Evolutionary conservation across 179 eudicot genomes (phyloP).

Genomic region (Beta lomatogona): DNA sequence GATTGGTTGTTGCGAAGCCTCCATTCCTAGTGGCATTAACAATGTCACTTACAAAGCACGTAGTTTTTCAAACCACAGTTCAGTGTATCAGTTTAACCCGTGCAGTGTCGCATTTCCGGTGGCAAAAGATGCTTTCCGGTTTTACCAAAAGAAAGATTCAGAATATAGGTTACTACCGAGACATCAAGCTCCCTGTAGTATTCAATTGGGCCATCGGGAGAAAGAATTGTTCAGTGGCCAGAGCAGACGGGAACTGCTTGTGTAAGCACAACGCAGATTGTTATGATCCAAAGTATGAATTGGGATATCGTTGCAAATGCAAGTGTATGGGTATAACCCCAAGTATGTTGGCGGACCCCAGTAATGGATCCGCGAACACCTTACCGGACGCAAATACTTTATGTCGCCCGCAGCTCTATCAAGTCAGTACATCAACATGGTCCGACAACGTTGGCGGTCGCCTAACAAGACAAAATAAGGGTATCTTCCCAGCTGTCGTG

Average conservation of each 20-base stretch:
- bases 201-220: slow-evolving; percentile 31
- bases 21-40: slow-evolving; percentile 27
- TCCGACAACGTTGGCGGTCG: too few species aligned
- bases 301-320: slow-evolving; percentile 39
- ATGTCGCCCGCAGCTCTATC: too few species aligned
- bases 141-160: background rate
- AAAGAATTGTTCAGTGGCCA: background rate
- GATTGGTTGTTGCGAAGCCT: slow-evolving; percentile 37
- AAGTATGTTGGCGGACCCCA: too few species aligned
- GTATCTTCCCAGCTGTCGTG: too few species aligned
- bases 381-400: too few species aligned
- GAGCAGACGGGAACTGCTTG: slow-evolving; percentile 9
- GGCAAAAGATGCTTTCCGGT: slow-evolving; percentile 15
- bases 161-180: background rate
- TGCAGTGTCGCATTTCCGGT: slow-evolving; percentile 34
- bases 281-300: background rate
- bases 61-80: background rate
- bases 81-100: background rate
- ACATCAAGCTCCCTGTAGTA: slow-evolving; percentile 8
- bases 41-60: background rate
- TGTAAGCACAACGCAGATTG: slow-evolving; percentile 20
- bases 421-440: too few species aligned
- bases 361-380: too few species aligned
- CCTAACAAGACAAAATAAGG: too few species aligned
- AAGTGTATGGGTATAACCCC: too few species aligned